Evolutionary conservation across 768 basidiomycete genomes (phyloP), one percentile per base, ranked within the genome.

Genomic region (Leccinum rimulosum): DNA sequence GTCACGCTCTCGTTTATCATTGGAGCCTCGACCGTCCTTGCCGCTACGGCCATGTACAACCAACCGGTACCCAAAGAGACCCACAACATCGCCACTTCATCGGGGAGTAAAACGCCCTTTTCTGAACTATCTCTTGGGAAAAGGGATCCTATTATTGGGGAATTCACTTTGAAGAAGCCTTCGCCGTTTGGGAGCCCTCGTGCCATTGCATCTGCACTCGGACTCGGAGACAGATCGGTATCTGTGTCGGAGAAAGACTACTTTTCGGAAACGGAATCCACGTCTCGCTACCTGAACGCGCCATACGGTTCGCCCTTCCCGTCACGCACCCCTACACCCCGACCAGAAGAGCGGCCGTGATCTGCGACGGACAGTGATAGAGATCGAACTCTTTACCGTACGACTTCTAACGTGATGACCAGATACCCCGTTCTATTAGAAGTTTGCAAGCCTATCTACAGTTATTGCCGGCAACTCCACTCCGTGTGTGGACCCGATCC

Each of bases 1-100:
- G 91, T 98, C 70, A 96, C 96, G 3, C 81, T 85, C 11, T 84
- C 87, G 2, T 98, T 99, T 75, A 69, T 97, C 62, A 79, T 95
- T 33, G 96, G 96, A 14, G 85, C 93, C 2, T 79, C 85, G 2
- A 89, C 91, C 30, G 97, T 98, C 19, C 82, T 98, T 27, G 80
- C 80, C 22, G 89, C 95, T 14, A 99, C 96, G 5, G 95, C 89
- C 83, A 86, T 96, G 82, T 99, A 98, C 81, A 98, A 98, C 75
- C 87, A 89, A 65, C 88, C 88, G 2, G 15, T 56, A 54, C 64
- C 78, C 25, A 72, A 70, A 60, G 80, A 80, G 57, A 61, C 76
- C 5, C 66, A 68, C 49, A 61, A 68, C 49, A 61, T 74, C 31
- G 64, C 71, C 58, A 64, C 59, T 14, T 75, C 76, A 11, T 71